Evolutionary conservation across 75 land plant genomes (phyloP).

Genomic region (Cupressus sempervirens): DNA sequence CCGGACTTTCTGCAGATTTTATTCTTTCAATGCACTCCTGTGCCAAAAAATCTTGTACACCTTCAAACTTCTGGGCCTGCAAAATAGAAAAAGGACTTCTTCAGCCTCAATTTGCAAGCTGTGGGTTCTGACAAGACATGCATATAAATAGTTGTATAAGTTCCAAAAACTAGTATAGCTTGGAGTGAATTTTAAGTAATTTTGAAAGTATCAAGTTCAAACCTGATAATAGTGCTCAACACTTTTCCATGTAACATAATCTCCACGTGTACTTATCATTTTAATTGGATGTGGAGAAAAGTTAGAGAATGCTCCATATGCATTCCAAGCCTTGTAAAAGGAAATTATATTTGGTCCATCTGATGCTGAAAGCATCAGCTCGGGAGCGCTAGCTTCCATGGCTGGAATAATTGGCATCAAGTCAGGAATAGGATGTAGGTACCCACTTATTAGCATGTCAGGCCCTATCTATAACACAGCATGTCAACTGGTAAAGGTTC

Average conservation of each 20-base stretch:
- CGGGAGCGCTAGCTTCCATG: conserved; percentile 41
- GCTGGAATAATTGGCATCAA: conserved; percentile 60
- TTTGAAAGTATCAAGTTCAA: neutral
- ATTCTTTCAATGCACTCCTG: conserved; percentile 45
- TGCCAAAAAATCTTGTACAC: conserved; percentile 58
- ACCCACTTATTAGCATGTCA: conserved; percentile 95
- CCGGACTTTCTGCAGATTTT: conserved; percentile 75
- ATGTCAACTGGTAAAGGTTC: neutral
- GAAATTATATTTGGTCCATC: conserved; percentile 61
- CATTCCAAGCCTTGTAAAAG: conserved; percentile 97
- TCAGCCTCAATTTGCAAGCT: neutral
- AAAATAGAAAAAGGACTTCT: conserved; percentile 3
- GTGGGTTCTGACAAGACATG: neutral
- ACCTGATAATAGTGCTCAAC: conserved; percentile 99
- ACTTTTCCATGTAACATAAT: conserved; percentile 54
- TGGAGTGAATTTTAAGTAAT: neutral
- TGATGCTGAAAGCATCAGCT: conserved; percentile 24
- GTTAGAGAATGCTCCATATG: conserved; percentile 87
- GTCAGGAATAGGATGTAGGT: conserved; percentile 87
- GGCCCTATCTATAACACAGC: conserved; percentile 67
- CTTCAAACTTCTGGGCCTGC: conserved; percentile 89
- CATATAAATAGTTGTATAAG: neutral
- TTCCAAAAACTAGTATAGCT: neutral
- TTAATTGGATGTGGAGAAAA: conserved; percentile 84
- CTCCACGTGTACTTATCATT: conserved; percentile 57